Conservation (phyloP, 345 rosid genomes). For the Citrus trifoliata region DNA sequence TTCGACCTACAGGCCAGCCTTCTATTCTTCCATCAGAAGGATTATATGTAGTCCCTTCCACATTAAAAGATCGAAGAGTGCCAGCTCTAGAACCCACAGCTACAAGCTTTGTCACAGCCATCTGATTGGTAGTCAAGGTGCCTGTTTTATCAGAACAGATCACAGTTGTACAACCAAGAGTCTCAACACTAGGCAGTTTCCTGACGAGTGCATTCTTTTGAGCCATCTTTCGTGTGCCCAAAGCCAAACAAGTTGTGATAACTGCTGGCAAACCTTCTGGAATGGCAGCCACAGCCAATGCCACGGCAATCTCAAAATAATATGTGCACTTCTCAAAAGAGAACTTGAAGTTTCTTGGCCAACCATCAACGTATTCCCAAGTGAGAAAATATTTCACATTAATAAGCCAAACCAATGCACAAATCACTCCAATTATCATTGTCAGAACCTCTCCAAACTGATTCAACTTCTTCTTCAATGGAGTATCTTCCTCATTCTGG, state of each 20-base stretch:
- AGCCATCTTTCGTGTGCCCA: slow-evolving; percentile 97
- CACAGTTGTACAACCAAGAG: slow-evolving; percentile 94
- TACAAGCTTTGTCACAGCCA: slow-evolving; percentile 83
- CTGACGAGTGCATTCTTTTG: slow-evolving; percentile 94
- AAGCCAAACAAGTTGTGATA: slow-evolving; percentile 92
- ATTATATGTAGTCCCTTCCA: slow-evolving; percentile 78
- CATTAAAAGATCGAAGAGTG: slow-evolving; percentile 65
- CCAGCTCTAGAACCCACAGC: slow-evolving; percentile 75
- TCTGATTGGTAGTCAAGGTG: slow-evolving; percentile 89
- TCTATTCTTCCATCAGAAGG: slow-evolving; percentile 82
- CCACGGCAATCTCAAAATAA: slow-evolving; percentile 96
- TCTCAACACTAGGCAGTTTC: slow-evolving; percentile 91
- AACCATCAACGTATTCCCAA: slow-evolving; percentile 92
- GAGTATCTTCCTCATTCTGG: slow-evolving; percentile 84
- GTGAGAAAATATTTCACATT: slow-evolving; percentile 85
- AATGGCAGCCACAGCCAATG: slow-evolving; percentile 95
- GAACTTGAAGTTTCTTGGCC: slow-evolving; percentile 85
- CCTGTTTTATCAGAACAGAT: slow-evolving; percentile 96
- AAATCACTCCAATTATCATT: slow-evolving; percentile 69
- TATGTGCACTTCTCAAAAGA: slow-evolving; percentile 98
- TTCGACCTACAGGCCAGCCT: slow-evolving; percentile 60
- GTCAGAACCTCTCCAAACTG: slow-evolving; percentile 88
- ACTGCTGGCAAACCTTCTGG: slow-evolving; percentile 98
- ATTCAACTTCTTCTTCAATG: slow-evolving; percentile 87
- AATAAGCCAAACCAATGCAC: slow-evolving; percentile 91